These are phyloP conservation scores for Fusarium succisae DNA, from an alignment of 2,329 filamentous ascomycete genomes.

Conservation along the genomic window DNA sequence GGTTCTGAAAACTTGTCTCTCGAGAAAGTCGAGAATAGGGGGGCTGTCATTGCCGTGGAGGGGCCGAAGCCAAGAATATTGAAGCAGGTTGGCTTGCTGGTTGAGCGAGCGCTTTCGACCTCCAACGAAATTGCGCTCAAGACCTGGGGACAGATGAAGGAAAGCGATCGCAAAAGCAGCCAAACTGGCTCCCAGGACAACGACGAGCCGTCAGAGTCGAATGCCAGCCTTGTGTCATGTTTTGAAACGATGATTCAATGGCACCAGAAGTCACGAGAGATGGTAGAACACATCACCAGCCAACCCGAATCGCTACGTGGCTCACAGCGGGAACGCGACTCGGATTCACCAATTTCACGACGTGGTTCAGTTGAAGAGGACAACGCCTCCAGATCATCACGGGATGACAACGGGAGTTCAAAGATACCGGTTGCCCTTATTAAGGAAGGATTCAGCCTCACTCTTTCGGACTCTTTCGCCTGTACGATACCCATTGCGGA, in stretches of 20 bases:
- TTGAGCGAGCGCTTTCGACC: slow-evolving; percentile 69
- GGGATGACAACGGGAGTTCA: slow-evolving; percentile 15
- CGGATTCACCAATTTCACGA: slow-evolving; percentile 9
- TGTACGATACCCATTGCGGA: slow-evolving; percentile 78
- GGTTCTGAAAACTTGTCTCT: slow-evolving; percentile 41
- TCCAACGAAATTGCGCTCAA: slow-evolving; percentile 55
- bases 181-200: slow-evolving; percentile 17
- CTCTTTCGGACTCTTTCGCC: slow-evolving; percentile 79
- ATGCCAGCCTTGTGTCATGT: slow-evolving; percentile 65
- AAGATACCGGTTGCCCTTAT: slow-evolving; percentile 77
- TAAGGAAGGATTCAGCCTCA: slow-evolving; percentile 81
- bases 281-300: slow-evolving; percentile 62
- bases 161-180: slow-evolving; percentile 18
- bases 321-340: slow-evolving; percentile 10
- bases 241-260: slow-evolving; percentile 75
- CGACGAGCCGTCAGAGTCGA: slow-evolving; percentile 31
- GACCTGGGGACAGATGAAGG: slow-evolving; percentile 54
- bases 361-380: slow-evolving; percentile 23
- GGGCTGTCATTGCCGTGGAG: slow-evolving; percentile 85
- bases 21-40: slow-evolving; percentile 61
- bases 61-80: slow-evolving; percentile 68
- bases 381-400: background rate
- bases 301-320: slow-evolving; percentile 10
- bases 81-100: slow-evolving; percentile 67
- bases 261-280: slow-evolving; percentile 79